Evolutionary conservation across 1,284 basidiomycete genomes (phyloP).

Genomic region (Cutaneotrichosporon dermatis): DNA sequence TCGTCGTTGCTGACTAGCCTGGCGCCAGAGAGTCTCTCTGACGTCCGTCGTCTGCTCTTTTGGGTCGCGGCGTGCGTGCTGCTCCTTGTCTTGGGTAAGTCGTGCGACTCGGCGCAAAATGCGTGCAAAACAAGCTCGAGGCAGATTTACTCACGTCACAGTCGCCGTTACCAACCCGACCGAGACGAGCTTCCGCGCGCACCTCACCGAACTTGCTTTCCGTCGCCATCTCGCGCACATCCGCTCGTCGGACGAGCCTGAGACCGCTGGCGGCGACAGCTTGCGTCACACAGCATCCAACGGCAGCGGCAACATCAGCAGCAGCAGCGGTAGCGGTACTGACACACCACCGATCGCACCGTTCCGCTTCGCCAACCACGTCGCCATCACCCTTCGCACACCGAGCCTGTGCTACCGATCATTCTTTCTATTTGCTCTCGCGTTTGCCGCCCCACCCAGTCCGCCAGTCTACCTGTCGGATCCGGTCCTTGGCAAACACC

Average conservation of each 20-base stretch:
- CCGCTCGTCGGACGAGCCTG: conserved; percentile 57
- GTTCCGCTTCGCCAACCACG: conserved; percentile 85
- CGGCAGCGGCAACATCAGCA: conserved; percentile 18
- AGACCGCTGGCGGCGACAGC: conserved; percentile 39
- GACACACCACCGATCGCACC: conserved; percentile 47
- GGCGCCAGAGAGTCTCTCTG: conserved; percentile 12
- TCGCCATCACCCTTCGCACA: conserved; percentile 84
- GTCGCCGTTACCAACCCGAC: conserved; percentile 91
- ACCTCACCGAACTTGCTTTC: conserved; percentile 92
- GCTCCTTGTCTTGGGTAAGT: conserved; percentile 36
- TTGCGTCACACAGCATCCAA: conserved; percentile 38
- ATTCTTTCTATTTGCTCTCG: conserved; percentile 68
- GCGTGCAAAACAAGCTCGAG: too few relatives aligned
- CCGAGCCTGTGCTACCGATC: conserved; percentile 56
- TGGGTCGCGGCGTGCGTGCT: conserved; percentile 34
- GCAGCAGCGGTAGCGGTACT: conserved; percentile 21
- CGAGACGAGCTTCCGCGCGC: conserved; percentile 84
- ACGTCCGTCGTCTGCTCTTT: conserved; percentile 32
- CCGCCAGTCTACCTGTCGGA: conserved; percentile 40
- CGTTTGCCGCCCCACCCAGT: conserved; percentile 52
- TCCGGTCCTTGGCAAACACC: conserved; percentile 19
- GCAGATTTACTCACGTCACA: conserved; percentile 39
- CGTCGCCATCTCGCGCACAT: conserved; percentile 85
- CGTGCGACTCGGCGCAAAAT: not conserved
- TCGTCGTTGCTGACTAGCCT: not conserved